Percentiles rank a stretch among this genome's conserved stretches.
Evolutionary conservation across 164 flowering plant genomes (phyloP).

Genomic region (Houttuynia cordata): DNA sequence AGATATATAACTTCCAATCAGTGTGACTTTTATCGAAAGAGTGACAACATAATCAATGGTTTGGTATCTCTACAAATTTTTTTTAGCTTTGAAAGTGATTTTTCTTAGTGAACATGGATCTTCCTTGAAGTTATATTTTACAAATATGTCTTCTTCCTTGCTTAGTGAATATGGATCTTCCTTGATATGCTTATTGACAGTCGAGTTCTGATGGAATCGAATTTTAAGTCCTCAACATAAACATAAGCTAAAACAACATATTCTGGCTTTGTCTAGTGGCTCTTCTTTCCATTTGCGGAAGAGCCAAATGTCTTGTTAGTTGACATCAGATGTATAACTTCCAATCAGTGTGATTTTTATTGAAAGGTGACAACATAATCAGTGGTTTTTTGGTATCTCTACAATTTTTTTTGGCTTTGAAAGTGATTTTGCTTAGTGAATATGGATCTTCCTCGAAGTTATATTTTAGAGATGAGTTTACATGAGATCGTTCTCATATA

Average conservation of each 20-base stretch:
- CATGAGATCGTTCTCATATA: too few relatives aligned
- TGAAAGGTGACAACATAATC: too few relatives aligned
- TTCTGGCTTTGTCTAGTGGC: background rate
- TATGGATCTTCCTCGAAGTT: too few relatives aligned
- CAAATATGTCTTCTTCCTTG: too few relatives aligned
- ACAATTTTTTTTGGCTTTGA: background rate
- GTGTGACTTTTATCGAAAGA: background rate
- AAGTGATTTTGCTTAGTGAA: background rate
- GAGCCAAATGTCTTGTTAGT: background rate
- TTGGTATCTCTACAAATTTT: background rate
- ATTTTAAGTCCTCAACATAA: slow-evolving; percentile 5
- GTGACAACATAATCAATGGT: too few relatives aligned
- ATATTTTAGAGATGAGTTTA: too few relatives aligned
- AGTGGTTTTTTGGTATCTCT: background rate
- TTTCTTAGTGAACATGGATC: background rate
- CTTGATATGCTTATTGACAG: slow-evolving; percentile 13
- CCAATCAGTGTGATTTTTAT: background rate
- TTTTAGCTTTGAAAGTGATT: background rate
- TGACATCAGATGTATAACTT: background rate
- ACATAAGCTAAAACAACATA: slow-evolving; percentile 5
- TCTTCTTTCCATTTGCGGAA: background rate
- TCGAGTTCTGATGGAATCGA: slow-evolving; percentile 5
- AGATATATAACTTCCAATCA: background rate
- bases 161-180: too few relatives aligned
- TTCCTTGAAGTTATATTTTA: too few relatives aligned